A percentile compares a stretch with the other conserved stretches of the same genome.
Evolutionary conservation across 1,284 basidiomycete genomes (phyloP).

Genomic region (Stygiomarasmius scandens): DNA sequence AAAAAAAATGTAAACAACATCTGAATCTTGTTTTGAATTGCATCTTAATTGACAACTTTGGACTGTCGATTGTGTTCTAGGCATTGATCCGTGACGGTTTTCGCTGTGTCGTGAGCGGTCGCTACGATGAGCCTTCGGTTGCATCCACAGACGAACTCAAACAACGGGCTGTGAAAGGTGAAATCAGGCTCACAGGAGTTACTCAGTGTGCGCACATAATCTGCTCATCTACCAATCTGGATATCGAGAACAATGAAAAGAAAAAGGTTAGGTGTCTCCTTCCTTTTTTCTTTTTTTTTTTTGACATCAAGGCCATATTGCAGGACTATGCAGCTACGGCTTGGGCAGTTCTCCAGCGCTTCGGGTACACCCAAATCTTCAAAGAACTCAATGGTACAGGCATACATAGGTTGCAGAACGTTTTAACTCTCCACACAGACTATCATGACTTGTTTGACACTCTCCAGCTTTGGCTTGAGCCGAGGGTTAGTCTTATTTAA

Average conservation of each 20-base stretch:
- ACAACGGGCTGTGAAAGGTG: neutral
- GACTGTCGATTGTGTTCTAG: constrained; percentile 16
- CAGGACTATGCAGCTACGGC: constrained; percentile 3
- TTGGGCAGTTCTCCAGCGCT: too few relatives aligned
- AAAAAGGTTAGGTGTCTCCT: constrained; percentile 7
- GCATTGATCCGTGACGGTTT: too few relatives aligned
- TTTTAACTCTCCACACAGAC: constrained; percentile 15
- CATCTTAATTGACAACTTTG: constrained; percentile 12
- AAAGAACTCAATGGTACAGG: too few relatives aligned
- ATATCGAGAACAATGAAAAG: constrained; percentile 8
- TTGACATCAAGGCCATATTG: too few relatives aligned
- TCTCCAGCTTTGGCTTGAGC: constrained; percentile 20
- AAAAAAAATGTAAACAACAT: neutral
- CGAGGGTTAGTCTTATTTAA: constrained; percentile 13
- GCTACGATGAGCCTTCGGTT: constrained; percentile 14
- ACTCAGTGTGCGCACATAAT: constrained; percentile 21
- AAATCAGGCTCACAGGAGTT: neutral
- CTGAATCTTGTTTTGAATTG: neutral
- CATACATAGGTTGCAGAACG: neutral
- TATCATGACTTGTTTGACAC: constrained; percentile 18
- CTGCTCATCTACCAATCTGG: constrained; percentile 18
- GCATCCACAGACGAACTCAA: constrained; percentile 9
- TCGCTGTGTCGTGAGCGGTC: constrained; percentile 21
- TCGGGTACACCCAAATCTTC: too few relatives aligned
- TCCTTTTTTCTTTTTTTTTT: constrained; percentile 7